A percentile compares a stretch with the other conserved stretches of the same genome.
phyloP scores from a whole-genome alignment of 306 rosid genomes.

The Ziziphus jujuba region DNA sequence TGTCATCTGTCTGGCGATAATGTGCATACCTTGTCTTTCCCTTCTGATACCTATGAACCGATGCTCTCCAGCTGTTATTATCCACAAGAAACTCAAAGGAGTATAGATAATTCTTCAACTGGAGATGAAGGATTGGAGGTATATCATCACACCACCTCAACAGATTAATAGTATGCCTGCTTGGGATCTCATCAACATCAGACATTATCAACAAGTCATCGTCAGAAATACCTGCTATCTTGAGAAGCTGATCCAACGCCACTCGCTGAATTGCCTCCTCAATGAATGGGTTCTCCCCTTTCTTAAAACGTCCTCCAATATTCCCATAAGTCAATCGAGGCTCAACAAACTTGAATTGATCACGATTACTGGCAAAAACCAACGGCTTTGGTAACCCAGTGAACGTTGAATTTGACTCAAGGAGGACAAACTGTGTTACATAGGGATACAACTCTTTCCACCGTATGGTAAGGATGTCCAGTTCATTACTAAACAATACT shows the following conservation, averaged over 20 bases:
- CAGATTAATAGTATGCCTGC: slow-evolving; percentile 92
- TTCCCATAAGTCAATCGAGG: slow-evolving; percentile 80
- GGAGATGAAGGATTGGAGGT: slow-evolving; percentile 80
- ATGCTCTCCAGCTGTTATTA: slow-evolving; percentile 96
- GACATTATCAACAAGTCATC: slow-evolving; percentile 98
- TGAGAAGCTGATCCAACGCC: slow-evolving; percentile 84
- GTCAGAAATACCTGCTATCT: slow-evolving; percentile 81
- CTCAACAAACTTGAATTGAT: slow-evolving; percentile 69
- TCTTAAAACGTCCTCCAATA: slow-evolving; percentile 80
- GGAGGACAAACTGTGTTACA: slow-evolving; percentile 80
- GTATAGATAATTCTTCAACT: slow-evolving; percentile 85
- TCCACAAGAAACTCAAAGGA: slow-evolving; percentile 87
- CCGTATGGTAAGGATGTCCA: slow-evolving; percentile 78
- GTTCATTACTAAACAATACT: slow-evolving; percentile 90
- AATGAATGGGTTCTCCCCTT: slow-evolving; percentile 91
- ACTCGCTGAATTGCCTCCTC: slow-evolving; percentile 99
- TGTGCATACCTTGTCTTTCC: slow-evolving; percentile 88
- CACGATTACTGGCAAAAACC: slow-evolving; percentile 53
- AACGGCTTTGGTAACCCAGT: slow-evolving; percentile 80
- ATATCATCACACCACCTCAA: slow-evolving; percentile 92
- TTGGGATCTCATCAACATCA: slow-evolving; percentile 98
- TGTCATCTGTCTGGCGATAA: slow-evolving; percentile 80
- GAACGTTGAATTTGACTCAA: slow-evolving; percentile 93
- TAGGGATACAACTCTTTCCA: slow-evolving; percentile 96
- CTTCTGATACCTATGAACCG: slow-evolving; percentile 70